phyloP scores from a whole-genome alignment of 108 stramenopile genomes.

The Nitzschia sp. region DNA sequence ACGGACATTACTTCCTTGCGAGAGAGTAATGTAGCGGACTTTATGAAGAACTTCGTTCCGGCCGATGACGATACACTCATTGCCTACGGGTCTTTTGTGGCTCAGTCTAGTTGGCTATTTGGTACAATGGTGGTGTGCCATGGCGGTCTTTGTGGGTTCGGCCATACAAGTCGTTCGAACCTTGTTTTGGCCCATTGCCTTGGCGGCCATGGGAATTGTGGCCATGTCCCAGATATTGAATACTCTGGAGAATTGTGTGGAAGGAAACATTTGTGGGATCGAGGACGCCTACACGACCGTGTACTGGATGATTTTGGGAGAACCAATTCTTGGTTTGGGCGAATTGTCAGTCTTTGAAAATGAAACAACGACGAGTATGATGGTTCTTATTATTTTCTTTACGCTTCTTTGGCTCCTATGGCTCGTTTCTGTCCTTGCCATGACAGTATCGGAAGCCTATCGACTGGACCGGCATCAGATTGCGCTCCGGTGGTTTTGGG shows the following conservation, averaged over 20 bases:
- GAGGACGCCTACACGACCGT: constrained; percentile 34
- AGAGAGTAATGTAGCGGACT: not conserved
- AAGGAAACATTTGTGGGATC: constrained; percentile 35
- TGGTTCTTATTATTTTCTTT: constrained; percentile 25
- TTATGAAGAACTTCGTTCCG: constrained; percentile 1
- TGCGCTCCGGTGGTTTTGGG: constrained; percentile 43
- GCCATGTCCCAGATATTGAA: constrained; percentile 42
- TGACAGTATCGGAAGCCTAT: constrained; percentile 32
- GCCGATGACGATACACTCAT: constrained; percentile 1
- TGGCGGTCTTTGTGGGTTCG: constrained; percentile 45
- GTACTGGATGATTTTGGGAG: constrained; percentile 37
- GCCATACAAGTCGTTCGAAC: constrained; percentile 18
- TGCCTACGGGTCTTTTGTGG: constrained; percentile 42
- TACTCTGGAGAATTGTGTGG: constrained; percentile 34
- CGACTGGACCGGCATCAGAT: constrained; percentile 25
- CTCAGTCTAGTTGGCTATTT: constrained; percentile 39
- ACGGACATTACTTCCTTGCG: not conserved
- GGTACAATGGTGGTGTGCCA: constrained; percentile 39
- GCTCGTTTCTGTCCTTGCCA: constrained; percentile 26
- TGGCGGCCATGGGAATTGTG: constrained; percentile 26
- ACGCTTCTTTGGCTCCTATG: constrained; percentile 32
- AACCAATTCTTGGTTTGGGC: constrained; percentile 19
- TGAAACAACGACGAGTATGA: constrained; percentile 4
- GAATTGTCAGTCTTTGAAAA: constrained; percentile 3
- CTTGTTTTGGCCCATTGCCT: constrained; percentile 40